Evolutionary conservation across 495 filamentous ascomycete genomes (phyloP), one percentile per base, ranked within the genome.

Genomic region (Xylaria curta): DNA sequence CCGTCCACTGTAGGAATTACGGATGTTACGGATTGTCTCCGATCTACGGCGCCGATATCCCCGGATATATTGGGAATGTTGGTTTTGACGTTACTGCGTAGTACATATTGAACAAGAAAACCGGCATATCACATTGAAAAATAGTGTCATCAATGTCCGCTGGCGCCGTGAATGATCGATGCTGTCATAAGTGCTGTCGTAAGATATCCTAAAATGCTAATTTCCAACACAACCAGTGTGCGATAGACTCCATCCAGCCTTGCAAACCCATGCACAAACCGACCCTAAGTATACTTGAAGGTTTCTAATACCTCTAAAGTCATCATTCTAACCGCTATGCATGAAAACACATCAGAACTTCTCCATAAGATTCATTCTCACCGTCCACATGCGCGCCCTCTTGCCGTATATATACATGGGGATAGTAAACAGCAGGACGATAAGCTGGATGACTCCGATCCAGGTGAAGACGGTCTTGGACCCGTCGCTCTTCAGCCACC

Each of bases 371-470:
- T 91, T 93, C 86, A 88, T 93, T 60, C 94, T 85, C 36, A 94
- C 93, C 0, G 96, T 98, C 95, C 95, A 97, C 94, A 97, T 97
- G n/a, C 96, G 87, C 42, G 92, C 89, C 61, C 95, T 86, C 85
- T 99, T 98, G 56, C 96, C 96, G 73, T 90, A 98, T 42, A 99
- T 93, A 78, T 97, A 99, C 92, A 99, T 93, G 3, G 96, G 96
- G 64, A 97, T 93, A 8, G 94, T 91, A 71, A 87, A 90, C 15
- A 92, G 71, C 70, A 97, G 81, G 69, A 89, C 87, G 51, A 89
- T 90, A 10, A 98, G 79, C 81, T 98, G 95, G 31, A 97, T 95
- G 42, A 93, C 87, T n/a, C 95, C 95, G 47, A 97, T 86, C 64
- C 89, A 92, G 46, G 97, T 77, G 75, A 93, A 98, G 0, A 96